Percentiles rank a stretch among this genome's conserved stretches.
Evolutionary conservation across 352 stramenopile genomes (phyloP).

Genomic region (Phytophthora rubi): DNA sequence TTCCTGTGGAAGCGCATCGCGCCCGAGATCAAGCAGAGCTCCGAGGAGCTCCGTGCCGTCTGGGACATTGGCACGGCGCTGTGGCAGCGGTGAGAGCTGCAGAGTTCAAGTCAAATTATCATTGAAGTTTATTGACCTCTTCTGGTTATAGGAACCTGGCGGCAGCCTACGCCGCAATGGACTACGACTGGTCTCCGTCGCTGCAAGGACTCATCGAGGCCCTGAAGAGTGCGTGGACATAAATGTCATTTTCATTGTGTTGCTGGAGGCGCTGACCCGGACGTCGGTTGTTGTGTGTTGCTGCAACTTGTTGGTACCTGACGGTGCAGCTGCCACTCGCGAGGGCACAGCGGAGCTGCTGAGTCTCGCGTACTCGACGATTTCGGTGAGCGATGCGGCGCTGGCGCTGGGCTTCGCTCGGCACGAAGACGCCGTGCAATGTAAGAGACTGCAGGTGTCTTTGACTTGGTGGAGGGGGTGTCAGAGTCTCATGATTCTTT

Average conservation of each 20-base stretch:
- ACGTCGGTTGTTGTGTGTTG: not conserved
- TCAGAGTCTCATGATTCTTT: not conserved
- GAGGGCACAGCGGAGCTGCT: constrained; percentile 57
- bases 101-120: not conserved
- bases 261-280: not conserved
- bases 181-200: constrained; percentile 50
- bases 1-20: constrained; percentile 82
- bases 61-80: constrained; percentile 76
- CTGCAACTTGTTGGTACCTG: not conserved
- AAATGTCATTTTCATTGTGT: not conserved
- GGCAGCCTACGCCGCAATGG: constrained; percentile 62
- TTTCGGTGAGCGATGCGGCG: constrained; percentile 51
- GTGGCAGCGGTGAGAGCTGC: constrained; percentile 57
- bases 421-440: constrained; percentile 48
- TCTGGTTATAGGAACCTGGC: constrained; percentile 48
- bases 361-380: constrained; percentile 68
- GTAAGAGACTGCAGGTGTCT: constrained; percentile 32
- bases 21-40: constrained; percentile 45
- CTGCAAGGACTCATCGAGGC: constrained; percentile 49
- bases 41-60: constrained; percentile 47
- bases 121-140: not conserved
- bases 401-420: constrained; percentile 60
- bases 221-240: constrained; percentile 47
- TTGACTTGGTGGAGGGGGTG: not conserved
- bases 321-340: constrained; percentile 52